Evolutionary conservation across 768 basidiomycete genomes (phyloP), one percentile per base, ranked within the genome.

Genomic region (Suillus subluteus): DNA sequence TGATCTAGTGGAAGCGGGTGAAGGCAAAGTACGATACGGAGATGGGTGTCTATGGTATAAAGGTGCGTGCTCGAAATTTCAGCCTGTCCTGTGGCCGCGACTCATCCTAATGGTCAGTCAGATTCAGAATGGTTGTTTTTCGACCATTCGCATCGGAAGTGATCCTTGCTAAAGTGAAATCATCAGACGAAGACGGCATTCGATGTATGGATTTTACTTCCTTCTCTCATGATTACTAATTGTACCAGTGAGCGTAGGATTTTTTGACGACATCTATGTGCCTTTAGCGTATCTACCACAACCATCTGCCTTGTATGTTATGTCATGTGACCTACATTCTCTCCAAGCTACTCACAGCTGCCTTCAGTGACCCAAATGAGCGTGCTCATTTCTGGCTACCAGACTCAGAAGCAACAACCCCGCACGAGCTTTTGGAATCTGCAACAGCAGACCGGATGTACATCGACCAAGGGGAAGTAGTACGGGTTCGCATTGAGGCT

Each of bases 11-110:
- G 87, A 94, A 69, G 91, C 89, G 1, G 91, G 94, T 2, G 96
- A 98, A 73, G 97, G 97, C 1, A 96, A 92, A 68, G 90, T 99
- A 6, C 85, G 95, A 43, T 98, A 96, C 72, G 96, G 97, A 0
- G 97, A 99, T 77, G 97, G 97, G 0, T 90, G 89, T 74, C 81
- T 97, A 73, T 99, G 96, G 91, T 96, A 99, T 75, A 95, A 92
- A 84, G 87, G 96, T 96, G 62, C 67, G 81, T 73, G 18, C 37
- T 15, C 18, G 32, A 40, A 32, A 61, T n/a, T 56, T 67, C 18
- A 63, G 48, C 40, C 37, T 21, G 18, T 30, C 43, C 30, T 30
- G 18, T 4, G 6, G 11, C 55, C 1, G 12, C 15, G 13, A 44
- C 48, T 41, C 55, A 32, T 56, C 23, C 12, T 26, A 35, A 55